Base-by-base conservation (phyloP, 139 green algal genomes). In the Pleodorina starrii region DNA sequence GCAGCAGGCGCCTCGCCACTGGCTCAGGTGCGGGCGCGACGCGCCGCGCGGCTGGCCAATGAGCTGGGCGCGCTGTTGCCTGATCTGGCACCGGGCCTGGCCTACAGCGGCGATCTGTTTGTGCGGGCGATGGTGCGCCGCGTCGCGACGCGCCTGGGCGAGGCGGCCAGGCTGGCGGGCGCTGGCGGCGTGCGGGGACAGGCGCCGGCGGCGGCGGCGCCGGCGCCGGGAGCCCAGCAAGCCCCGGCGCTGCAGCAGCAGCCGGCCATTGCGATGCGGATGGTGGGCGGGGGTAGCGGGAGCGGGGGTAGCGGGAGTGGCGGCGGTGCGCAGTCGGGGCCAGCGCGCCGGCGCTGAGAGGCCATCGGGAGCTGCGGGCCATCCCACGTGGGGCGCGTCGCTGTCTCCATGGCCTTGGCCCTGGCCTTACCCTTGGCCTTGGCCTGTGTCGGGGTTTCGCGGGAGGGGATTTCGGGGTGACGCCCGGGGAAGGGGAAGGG, bases 41-140 rank as follows among this genome's bases (percentile, higher is more conserved):
- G 82, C 66, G 83, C 82, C 10, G 80, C 86, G 27, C 86, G 69
- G 5, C 74, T 90, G 42, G 91, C 90, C 0, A 10, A 14, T 0
- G 92, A 97, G 90, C 82, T 97, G 11, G 73, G 32, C 57, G 90
- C 93, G 1, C 27, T 97, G 50, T 42, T 97, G 69, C 93, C 94
- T 0, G 93, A 97, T 91, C 91, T 97, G 51, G 51, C 93, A 44
- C 95, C 94, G 0, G 94, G 95, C 10, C 43, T 94, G 23, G 68
- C 69, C 29, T 89, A 93, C 86, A 95, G 91, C 25, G 89, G 91
- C 63, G 91, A 94, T 63, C 50, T 95, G 87, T 95, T 96, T 48
- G 57, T 93, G 48, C 85, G 89, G 32, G 83, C 87, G 42, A 88
- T 95, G 42, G 32, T 93, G 27, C 51, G 75, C 35, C 90, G 92